Base-by-base conservation (phyloP, 129 eudicot genomes). In the Mikania micrantha region DNA sequence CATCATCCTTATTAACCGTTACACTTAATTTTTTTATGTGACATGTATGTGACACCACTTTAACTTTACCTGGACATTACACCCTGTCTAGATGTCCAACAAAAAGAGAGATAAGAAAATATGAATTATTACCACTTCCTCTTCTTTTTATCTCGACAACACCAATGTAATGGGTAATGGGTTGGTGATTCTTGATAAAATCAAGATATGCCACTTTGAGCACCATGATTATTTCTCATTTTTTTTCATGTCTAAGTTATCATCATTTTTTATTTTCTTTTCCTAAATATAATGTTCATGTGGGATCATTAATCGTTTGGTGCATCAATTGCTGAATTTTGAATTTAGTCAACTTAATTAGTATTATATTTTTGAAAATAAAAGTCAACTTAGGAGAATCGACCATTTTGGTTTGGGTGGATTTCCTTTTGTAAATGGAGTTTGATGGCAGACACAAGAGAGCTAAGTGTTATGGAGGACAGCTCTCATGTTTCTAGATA, bases 361-460 rank as follows among this genome's bases (percentile, higher is more conserved):
- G 21, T 63, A 13, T 44, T 72, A n/a, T 63, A 61, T 63, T 22
- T 62, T 20, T 22, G 44, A n/a, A 71, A 20, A 45, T 2, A 61
- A 49, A 62, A 9, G 77, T 73, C 77, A 73, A 73, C 71, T 73
- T 63, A 17, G 54, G 62, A 49, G 77, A 61, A 62, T 73, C 77
- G 50, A 50, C 64, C 71, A 38, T 47, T 45, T 61, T 62, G 11
- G 41, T 73, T 73, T 71, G 11, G 38, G 77, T 73, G 77, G 56
- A 73, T 73, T 48, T 63, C 44, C 71, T 49, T 73, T 4, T 69
- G 38, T 49, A 63, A 73, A 73, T 64, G 64, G 71, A 20, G n/a
- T 36, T 73, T 52, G 64, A 71, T 73, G 77, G 70, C 77, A 19
- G 71, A 73, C 70, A 73, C 34, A 57, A 22, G 29, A 36, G 50